Evolutionary conservation across 176 grass and related monocot species (phyloP).

Genomic region (Avena insularis): DNA sequence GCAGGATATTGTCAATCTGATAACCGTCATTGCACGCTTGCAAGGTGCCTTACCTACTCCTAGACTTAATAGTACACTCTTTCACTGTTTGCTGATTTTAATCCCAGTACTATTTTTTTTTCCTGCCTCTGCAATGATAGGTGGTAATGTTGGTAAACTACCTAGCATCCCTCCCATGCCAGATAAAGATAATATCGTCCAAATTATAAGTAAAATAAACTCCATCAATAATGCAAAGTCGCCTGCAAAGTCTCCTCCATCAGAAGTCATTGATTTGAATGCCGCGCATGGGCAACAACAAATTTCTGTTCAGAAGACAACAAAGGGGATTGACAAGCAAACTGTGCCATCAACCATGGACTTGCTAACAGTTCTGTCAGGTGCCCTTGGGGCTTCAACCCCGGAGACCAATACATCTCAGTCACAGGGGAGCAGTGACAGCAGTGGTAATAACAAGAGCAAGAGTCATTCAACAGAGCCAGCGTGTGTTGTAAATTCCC

Average conservation of each 20-base stretch:
- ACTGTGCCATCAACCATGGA: constrained; percentile 67
- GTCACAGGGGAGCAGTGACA: constrained; percentile 92
- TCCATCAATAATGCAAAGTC: constrained; percentile 66
- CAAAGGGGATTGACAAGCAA: constrained; percentile 46
- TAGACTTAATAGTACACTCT: neutral
- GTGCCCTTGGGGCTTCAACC: constrained; percentile 60
- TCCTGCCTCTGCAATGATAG: constrained; percentile 43
- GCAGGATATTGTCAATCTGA: constrained; percentile 86
- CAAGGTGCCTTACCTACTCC: constrained; percentile 59
- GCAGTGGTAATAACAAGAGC: constrained; percentile 86
- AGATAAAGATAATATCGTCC: constrained; percentile 77
- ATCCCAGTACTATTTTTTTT: neutral
- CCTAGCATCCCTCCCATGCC: constrained; percentile 58
- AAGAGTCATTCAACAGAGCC: constrained; percentile 67
- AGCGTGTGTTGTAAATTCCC: constrained; percentile 57
- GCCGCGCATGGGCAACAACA: constrained; percentile 56
- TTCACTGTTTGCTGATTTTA: constrained; percentile 30
- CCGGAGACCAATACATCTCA: constrained; percentile 69
- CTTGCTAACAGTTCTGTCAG: constrained; percentile 69
- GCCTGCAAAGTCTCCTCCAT: constrained; percentile 52
- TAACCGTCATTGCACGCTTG: constrained; percentile 76
- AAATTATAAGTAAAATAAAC: constrained; percentile 85
- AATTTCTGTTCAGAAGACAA: constrained; percentile 55
- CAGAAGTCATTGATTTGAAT: constrained; percentile 84
- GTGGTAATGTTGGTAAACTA: constrained; percentile 61